Conservation (phyloP, 2,329 filamentous ascomycete genomes). For the Ceratocystis diversiconidia region DNA sequence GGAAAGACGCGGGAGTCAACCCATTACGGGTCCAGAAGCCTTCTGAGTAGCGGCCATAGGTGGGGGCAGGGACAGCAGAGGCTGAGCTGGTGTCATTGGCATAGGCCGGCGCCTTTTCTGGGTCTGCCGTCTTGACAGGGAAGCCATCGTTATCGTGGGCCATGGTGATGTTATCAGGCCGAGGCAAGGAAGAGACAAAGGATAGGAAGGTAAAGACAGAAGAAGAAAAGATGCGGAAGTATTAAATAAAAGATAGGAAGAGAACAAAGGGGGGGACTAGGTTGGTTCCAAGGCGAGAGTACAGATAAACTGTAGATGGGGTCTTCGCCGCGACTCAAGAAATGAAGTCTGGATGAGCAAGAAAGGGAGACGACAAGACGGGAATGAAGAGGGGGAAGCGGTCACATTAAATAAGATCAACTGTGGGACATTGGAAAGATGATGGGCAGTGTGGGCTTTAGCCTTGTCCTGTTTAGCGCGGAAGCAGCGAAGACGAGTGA, state of each 20-base stretch:
- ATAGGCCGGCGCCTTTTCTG: conserved; percentile 16
- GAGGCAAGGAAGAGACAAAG: neutral
- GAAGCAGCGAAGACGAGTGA: conserved; percentile 1
- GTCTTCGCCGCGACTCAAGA: conserved; percentile 9
- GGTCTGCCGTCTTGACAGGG: conserved; percentile 13
- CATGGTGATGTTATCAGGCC: conserved; percentile 8
- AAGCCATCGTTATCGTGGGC: conserved; percentile 7
- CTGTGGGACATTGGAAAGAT: neutral
- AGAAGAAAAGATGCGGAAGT: no score
- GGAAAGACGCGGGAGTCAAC: conserved; percentile 29
- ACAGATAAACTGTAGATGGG: conserved; percentile 2
- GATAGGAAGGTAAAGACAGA: neutral
- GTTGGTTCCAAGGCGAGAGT: neutral
- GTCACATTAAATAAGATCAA: conserved; percentile 12
- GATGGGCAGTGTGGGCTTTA: neutral
- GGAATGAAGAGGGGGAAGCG: conserved; percentile 8
- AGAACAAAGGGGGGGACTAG: neutral
- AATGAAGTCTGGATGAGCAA: conserved; percentile 14
- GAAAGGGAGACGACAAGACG: neutral
- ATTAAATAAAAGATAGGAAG: neutral
- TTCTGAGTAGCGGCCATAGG: conserved; percentile 21
- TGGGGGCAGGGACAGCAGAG: conserved; percentile 8
- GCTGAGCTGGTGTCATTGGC: conserved; percentile 13
- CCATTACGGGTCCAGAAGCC: conserved; percentile 28
- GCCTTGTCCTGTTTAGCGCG: neutral